Conservation (phyloP, 768 basidiomycete genomes). For the Suillus weaverae region DNA sequence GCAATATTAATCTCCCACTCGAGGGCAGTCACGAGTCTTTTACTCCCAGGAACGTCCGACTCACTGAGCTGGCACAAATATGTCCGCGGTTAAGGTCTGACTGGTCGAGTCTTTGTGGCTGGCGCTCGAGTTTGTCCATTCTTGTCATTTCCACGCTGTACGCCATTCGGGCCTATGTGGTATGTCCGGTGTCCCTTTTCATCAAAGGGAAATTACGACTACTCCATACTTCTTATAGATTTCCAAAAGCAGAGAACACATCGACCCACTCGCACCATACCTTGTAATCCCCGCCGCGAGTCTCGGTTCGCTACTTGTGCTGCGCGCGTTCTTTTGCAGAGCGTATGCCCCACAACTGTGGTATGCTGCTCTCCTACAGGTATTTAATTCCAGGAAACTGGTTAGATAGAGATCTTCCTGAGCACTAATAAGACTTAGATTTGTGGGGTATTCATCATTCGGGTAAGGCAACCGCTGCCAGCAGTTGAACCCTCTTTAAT, state of each 20-base stretch:
- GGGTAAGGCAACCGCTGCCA: slow-evolving; percentile 17
- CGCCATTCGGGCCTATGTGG: slow-evolving; percentile 17
- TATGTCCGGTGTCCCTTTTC: slow-evolving; percentile 16
- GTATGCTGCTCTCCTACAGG: slow-evolving; percentile 36
- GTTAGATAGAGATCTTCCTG: background rate
- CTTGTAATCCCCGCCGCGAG: slow-evolving; percentile 25
- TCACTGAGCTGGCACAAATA: slow-evolving; percentile 6
- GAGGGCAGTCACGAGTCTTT: slow-evolving; percentile 11
- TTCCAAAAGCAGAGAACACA: slow-evolving; percentile 16
- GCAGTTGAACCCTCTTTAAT: slow-evolving; percentile 1
- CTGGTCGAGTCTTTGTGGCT: slow-evolving; percentile 9
- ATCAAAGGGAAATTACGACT: background rate
- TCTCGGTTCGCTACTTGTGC: slow-evolving; percentile 20
- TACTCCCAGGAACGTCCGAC: background rate
- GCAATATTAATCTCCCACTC: slow-evolving; percentile 11
- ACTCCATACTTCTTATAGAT: slow-evolving; percentile 18
- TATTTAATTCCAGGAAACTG: slow-evolving; percentile 12
- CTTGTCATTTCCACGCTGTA: slow-evolving; percentile 16
- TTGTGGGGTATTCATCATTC: slow-evolving; percentile 33
- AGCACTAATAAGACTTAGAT: slow-evolving; percentile 9
- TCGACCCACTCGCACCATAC: slow-evolving; percentile 23
- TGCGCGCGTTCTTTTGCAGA: slow-evolving; percentile 21
- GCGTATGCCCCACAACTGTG: slow-evolving; percentile 25
- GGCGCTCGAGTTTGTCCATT: slow-evolving; percentile 18
- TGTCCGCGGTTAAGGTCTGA: slow-evolving; percentile 3